Base-by-base conservation (phyloP, 2,329 filamentous ascomycete genomes). In the Cercospora nicotianae region DNA sequence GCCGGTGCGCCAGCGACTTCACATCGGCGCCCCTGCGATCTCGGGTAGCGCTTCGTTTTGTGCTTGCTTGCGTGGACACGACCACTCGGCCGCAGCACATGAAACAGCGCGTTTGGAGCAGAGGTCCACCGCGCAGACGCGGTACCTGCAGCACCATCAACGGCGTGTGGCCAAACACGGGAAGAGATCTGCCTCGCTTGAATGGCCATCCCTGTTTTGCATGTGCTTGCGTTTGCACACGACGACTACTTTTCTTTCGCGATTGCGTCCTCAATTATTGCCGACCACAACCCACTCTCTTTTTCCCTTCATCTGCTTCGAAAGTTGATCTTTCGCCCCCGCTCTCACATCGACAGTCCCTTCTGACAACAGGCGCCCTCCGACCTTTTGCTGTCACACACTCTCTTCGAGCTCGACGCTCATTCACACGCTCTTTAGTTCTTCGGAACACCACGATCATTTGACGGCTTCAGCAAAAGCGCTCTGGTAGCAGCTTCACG, bases 401-500 rank as follows among this genome's bases (percentile, higher is more conserved):
- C 61, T 69, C 69, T 67, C 69, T 33, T 28, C 48, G 77, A 80
- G 79, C 79, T 78, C 79, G 26, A 70, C 77, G 72, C 72, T 79
- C 75, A 60, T 70, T 75, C 72, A 61, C 66, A 51, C 69, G 76
- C 77, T 75, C 62, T 45, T 12, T 23, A 10, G 33, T 57, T 64
- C 62, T 72, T 71, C 72, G 76, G 76, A 75, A 77, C 79, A 75
- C 73, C 79, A 72, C 74, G 72, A 73, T 78, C 75, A 71, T 76
- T 77, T 73, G 64, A 64, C 61, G 64, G 53, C 60, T 42, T 36
- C n/a, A 59, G 63, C 67, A 70, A 64, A 66, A 73, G 75, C 77
- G 79, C 80, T 81, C 78, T 74, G 79, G 80, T 73, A 80, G 77
- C 79, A 73, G 76, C 76, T 74, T 69, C 58, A 55, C 60, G 59